These are phyloP conservation scores for Linaria vulgaris DNA, from an alignment of 257 asterid genomes.

Conservation along the genomic window DNA sequence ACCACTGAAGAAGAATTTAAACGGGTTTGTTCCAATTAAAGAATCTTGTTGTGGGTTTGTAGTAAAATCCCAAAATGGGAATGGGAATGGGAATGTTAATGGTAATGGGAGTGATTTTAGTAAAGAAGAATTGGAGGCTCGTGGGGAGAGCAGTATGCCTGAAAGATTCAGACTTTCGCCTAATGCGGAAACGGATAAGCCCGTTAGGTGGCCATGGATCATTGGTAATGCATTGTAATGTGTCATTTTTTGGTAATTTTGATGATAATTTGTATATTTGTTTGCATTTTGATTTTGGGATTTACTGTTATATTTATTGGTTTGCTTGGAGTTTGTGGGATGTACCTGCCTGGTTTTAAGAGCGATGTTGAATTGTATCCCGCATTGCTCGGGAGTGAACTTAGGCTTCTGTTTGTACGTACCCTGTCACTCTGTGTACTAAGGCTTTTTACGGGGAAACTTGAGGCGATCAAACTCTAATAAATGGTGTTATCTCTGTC, in stretches of 20 bases:
- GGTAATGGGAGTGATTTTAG: slow-evolving; percentile 34
- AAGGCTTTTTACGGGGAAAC: too few species aligned
- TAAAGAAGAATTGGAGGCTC: slow-evolving; percentile 50
- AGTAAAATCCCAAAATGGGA: slow-evolving; percentile 42
- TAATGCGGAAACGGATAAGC: slow-evolving; percentile 78
- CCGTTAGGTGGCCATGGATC: slow-evolving; percentile 79
- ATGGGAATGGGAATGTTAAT: slow-evolving; percentile 35
- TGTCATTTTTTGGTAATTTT: background rate
- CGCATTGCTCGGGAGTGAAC: too few species aligned
- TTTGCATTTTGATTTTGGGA: slow-evolving; percentile 3
- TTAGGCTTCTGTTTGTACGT: too few species aligned
- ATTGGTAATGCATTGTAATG: slow-evolving; percentile 40
- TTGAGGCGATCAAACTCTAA: too few species aligned
- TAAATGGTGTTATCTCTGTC: background rate
- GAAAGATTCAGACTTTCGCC: slow-evolving; percentile 74
- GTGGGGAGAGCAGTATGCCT: slow-evolving; percentile 82
- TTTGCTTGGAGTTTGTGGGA: too few species aligned
- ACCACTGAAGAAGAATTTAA: slow-evolving; percentile 19
- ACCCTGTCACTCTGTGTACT: too few species aligned
- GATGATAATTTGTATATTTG: background rate
- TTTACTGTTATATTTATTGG: too few species aligned
- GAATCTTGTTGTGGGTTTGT: slow-evolving; percentile 32
- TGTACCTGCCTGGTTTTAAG: too few species aligned
- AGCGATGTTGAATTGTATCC: too few species aligned
- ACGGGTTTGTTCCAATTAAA: slow-evolving; percentile 29